Conservation (phyloP, 163 green algal species). For the Prototheca wickerhamii region DNA sequence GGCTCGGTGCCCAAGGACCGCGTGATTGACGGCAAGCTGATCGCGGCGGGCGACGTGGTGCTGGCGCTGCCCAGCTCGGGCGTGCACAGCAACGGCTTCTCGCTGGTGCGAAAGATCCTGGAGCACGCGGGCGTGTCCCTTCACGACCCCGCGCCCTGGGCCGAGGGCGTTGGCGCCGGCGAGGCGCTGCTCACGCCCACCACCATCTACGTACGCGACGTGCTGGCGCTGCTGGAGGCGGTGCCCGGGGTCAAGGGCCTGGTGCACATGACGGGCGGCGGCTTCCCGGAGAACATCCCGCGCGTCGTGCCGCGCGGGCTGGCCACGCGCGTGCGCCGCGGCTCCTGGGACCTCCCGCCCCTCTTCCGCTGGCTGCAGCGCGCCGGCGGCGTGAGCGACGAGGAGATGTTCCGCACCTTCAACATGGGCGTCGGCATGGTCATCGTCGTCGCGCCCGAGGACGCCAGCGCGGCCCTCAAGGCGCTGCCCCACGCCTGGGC, state of each 20-base stretch:
- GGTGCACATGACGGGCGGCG: constrained; percentile 95
- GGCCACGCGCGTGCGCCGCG: constrained; percentile 51
- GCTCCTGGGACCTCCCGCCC: constrained; percentile 56
- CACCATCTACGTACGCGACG: constrained; percentile 76
- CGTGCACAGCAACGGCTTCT: constrained; percentile 97
- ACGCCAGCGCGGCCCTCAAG: constrained; percentile 41
- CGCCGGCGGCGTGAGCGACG: constrained; percentile 48
- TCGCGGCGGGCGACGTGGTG: constrained; percentile 77
- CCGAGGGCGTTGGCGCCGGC: constrained; percentile 40
- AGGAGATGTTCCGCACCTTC: constrained; percentile 97
- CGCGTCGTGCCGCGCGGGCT: constrained; percentile 84
- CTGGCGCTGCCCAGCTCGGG: constrained; percentile 75
- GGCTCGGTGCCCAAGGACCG: constrained; percentile 85
- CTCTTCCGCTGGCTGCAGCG: constrained; percentile 83
- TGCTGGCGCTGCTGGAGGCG: constrained; percentile 34
- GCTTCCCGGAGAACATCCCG: constrained; percentile 95
- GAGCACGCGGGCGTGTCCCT: constrained; percentile 52
- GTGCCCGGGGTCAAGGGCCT: constrained; percentile 44
- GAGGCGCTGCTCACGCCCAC: constrained; percentile 78
- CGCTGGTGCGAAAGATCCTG: constrained; percentile 81
- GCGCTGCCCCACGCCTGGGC: constrained; percentile 39
- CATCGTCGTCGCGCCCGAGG: constrained; percentile 53
- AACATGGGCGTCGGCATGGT: constrained; percentile 97
- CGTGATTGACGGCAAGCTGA: constrained; percentile 78
- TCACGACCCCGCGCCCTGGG: constrained; percentile 56